Evolutionary conservation across 805 yeast genomes (phyloP), one percentile per base, ranked within the genome.

Genomic region (Cyberlindnera galapagoensis): DNA sequence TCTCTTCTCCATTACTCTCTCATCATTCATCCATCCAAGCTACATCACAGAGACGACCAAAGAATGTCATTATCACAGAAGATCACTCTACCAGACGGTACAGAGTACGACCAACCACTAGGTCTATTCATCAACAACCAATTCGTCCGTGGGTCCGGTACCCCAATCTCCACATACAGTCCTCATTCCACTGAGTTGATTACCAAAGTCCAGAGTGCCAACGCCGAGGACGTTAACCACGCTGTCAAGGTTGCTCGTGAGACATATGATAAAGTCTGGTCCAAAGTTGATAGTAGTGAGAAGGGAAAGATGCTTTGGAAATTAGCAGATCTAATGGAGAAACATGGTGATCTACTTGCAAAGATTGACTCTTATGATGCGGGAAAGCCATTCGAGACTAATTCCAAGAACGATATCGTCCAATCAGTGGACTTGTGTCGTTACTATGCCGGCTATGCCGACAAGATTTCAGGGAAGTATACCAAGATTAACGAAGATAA

Each of bases 51-150:
- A 28, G 11, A n/a, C 6, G n/a, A n/a, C n/a, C n/a, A n/a, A 16
- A 24, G 17, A 5, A 39, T 39, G 43, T 13, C 36, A 12, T 24
- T 36, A 6, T 26, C 27, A n/a, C 18, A 25, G 5, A 24, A 16
- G 6, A 25, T 50, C 68, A 76, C 88, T 26, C 61, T 78, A 36
- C 87, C 88, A 35, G 77, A 74, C 42, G 87, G 87, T 16, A 50
- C 59, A 19, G 60, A 65, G 16, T 81, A 80, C 52, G 65, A 71
- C 30, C 94, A 83, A 62, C 95, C 95, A 47, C 76, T 80, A 9
- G 96, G 96, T 31, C 63, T 88, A 46, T 90, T 84, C 69, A 87
- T 90, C 59, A 80, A 85, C 65, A 84, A 84, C 58, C 86, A 84
- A 57, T 87, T 80, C 52, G 76, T 80, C 30, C 68, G 83, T 7